A percentile compares a stretch with the other conserved stretches of the same genome.
phyloP scores from a whole-genome alignment of 805 yeast species.

The Candida piceae region DNA sequence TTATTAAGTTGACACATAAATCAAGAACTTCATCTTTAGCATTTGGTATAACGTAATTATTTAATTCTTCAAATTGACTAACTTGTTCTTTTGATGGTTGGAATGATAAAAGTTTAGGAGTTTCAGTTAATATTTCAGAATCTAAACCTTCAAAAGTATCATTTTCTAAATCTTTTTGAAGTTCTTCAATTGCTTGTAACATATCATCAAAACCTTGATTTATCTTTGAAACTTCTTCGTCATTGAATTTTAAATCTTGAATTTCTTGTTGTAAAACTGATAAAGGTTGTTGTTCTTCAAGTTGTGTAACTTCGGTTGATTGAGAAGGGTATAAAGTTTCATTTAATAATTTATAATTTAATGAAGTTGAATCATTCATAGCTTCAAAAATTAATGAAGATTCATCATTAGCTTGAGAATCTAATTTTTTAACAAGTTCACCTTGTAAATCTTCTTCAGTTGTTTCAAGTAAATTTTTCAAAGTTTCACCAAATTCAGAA shows the following conservation, averaged over 20 bases:
- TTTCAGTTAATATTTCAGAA: constrained; percentile 8
- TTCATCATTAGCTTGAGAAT: constrained; percentile 15
- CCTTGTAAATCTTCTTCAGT: constrained; percentile 13
- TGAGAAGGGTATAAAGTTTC: constrained; percentile 8
- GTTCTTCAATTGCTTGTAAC: constrained; percentile 25
- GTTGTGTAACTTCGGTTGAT: background rate
- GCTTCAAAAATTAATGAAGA: constrained; percentile 19
- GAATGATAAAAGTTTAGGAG: constrained; percentile 30
- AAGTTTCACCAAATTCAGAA: constrained; percentile 15
- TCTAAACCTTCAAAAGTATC: constrained; percentile 20
- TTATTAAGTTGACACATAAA: constrained; percentile 77
- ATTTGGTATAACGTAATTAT: constrained; percentile 52
- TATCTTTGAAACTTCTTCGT: constrained; percentile 22
- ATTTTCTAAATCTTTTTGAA: constrained; percentile 24
- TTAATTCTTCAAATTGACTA: constrained; percentile 46
- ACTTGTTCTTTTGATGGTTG: constrained; percentile 64
- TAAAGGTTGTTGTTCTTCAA: background rate
- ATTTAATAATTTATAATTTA: constrained; percentile 16
- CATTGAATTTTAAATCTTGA: constrained; percentile 15
- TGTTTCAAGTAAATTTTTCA: constrained; percentile 7
- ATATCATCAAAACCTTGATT: constrained; percentile 28
- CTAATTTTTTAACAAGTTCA: constrained; percentile 14
- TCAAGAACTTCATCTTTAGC: constrained; percentile 66
- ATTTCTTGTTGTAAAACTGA: constrained; percentile 7
- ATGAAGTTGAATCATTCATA: constrained; percentile 18